Base-by-base conservation (phyloP, 176 grass and related monocot genomes). In the Cenchrus purpureus region DNA sequence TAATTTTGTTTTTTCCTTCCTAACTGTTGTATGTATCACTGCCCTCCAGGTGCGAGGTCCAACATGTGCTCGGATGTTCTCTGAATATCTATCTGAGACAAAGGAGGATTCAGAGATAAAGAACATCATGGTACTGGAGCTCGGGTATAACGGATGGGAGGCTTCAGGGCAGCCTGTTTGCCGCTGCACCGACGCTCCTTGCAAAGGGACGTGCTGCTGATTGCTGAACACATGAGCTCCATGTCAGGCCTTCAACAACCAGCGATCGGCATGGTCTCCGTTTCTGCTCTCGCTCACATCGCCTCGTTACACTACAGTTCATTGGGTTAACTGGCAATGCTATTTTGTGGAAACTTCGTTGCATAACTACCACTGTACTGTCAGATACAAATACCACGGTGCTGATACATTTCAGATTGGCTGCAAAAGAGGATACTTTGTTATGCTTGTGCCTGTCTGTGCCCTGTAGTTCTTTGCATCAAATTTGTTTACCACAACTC, bases 71-170 rank as follows among this genome's bases (percentile, higher is more conserved):
- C 46, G 40, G 61, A 82, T 86, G 84, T 93, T 98, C 84, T 59
- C 85, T 0, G 89, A 98, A 32, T 93, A 98, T 83, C 87, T 98
- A 11, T 81, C 82, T 0, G 76, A 88, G 67, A 54, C 28, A 12
- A 90, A 98, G 29, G 79, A 91, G 86, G 91, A 90, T 84, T 45
- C 71, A 17, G 92, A 56, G 4, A 80, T 90, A 83, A 90, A 86
- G 45, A 93, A 88, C 10, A 76, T 98, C 69, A 76, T 98, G 92
- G 87, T 98, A 68, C 86, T 98, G 68, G 95, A 98, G 54, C 89
- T 61, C 72, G 95, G 95, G 16, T 95, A 87, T 51, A 90, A 98
- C 72, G 92, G 95, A 73, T 98, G 95, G 95, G 88, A 95, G 57
- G 37, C 31, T 90, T 90, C 86, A 28, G 92, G 92, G 28, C 82